Evolutionary conservation across 257 asterid genomes (phyloP).

Genomic region (Ilex aquifolium): DNA sequence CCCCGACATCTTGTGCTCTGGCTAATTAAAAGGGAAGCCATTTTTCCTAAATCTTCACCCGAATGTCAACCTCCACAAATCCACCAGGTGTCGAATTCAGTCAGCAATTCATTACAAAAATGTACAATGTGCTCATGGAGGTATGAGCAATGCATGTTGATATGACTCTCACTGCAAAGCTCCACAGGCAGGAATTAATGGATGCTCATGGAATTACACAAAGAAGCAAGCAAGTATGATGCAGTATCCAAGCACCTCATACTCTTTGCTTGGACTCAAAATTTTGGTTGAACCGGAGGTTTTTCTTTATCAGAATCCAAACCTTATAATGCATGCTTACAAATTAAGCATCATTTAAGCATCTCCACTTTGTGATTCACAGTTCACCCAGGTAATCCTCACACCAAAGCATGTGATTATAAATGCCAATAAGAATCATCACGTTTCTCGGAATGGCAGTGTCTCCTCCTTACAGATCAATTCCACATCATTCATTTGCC

Average conservation of each 20-base stretch:
- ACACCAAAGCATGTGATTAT: neutral
- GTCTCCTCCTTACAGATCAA: conserved; percentile 17
- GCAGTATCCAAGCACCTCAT: neutral
- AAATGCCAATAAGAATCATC: conserved; percentile 9
- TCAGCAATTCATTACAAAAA: too few relatives aligned
- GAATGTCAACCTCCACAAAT: neutral
- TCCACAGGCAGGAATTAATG: neutral
- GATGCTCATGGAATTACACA: neutral
- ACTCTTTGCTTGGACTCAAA: neutral
- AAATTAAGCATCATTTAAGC: neutral
- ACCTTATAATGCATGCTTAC: too few relatives aligned
- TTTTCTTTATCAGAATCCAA: neutral
- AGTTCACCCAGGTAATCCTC: neutral
- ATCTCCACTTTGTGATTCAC: neutral
- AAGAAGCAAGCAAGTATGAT: neutral
- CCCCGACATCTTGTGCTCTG: neutral
- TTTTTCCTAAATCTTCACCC: neutral
- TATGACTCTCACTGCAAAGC: neutral
- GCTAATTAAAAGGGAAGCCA: neutral
- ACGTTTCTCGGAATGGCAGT: conserved; percentile 1
- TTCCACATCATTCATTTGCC: conserved; percentile 41
- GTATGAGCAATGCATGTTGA: neutral
- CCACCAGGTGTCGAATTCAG: neutral
- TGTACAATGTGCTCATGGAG: too few relatives aligned
- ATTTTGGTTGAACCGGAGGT: neutral